These are phyloP conservation scores for Brettanomyces naardenensis DNA, from an alignment of 805 yeast species.

Conservation along the genomic window DNA sequence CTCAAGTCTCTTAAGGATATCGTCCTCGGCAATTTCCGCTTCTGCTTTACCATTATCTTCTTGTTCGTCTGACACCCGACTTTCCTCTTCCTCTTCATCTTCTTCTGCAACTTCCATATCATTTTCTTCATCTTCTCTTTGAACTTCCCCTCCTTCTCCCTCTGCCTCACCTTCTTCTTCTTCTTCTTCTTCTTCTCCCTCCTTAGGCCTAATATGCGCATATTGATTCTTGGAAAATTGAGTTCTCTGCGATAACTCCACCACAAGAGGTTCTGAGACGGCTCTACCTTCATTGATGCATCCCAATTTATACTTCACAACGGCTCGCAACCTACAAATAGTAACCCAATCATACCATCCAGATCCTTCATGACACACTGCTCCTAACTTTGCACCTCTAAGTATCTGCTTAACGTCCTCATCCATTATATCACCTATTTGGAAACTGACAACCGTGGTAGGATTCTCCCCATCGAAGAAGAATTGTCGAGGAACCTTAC, in stretches of 20 bases:
- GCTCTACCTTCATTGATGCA: slow-evolving; percentile 47
- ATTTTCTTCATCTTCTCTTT: slow-evolving; percentile 5
- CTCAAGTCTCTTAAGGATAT: slow-evolving; percentile 30
- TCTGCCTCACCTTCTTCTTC: slow-evolving; percentile 21
- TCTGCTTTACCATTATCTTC: slow-evolving; percentile 7
- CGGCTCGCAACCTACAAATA: slow-evolving; percentile 55
- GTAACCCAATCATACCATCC: slow-evolving; percentile 76
- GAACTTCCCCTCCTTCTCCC: too few relatives aligned
- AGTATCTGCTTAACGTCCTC: slow-evolving; percentile 45
- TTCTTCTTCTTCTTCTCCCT: slow-evolving; percentile 25
- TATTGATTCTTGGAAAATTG: slow-evolving; percentile 18
- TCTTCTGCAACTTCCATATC: slow-evolving; percentile 5
- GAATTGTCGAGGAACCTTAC: slow-evolving; percentile 36
- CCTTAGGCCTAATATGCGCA: slow-evolving; percentile 8
- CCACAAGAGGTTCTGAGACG: slow-evolving; percentile 33
- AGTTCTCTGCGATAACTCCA: slow-evolving; percentile 35
- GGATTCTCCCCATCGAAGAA: slow-evolving; percentile 64
- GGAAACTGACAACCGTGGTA: slow-evolving; percentile 67
- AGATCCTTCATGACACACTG: slow-evolving; percentile 46
- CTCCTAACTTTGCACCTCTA: slow-evolving; percentile 28
- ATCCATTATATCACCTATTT: slow-evolving; percentile 71
- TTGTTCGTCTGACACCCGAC: slow-evolving; percentile 18
- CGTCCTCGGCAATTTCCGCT: slow-evolving; percentile 15
- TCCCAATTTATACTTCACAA: slow-evolving; percentile 65
- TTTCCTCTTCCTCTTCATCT: slow-evolving; percentile 13